Base-by-base conservation (phyloP, 306 rosid genomes). In the Glycine soja region DNA sequence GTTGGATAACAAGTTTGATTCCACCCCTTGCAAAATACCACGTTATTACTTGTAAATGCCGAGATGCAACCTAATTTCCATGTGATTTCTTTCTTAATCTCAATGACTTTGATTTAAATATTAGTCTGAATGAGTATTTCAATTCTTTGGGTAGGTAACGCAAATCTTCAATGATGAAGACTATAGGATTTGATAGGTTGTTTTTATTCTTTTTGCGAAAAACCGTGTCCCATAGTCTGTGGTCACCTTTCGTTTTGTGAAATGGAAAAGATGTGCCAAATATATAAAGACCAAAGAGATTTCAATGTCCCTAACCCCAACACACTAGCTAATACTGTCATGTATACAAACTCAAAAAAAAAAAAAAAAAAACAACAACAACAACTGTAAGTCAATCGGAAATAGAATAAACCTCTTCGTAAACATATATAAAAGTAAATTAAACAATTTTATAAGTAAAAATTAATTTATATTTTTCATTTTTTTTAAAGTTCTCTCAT, bases 91-190 rank as follows among this genome's bases (percentile, higher is more conserved):
- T 32, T 70, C 72, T 59, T 7, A 11, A 59, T 80, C 34, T 67
- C 19, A 80, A 54, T 7, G 19, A 80, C 79, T 73, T 52, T 48
- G 10, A 53, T 15, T 54, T 15, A 73, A 53, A 73, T 53, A 38
- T 3, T 73, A 11, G 12, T 16, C 8, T 34, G 51, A 46, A 46
- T 11, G 24, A 2, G 6, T 24, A 1, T n/a, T 4, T 50, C 6
- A 52, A 13, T 81, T 67, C 38, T 40, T 51, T 16, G 38, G 74
- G 68, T 80, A 59, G 81, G 75, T 84, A 74, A 42, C 11, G 11
- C 67, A 79, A 65, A 51, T 19, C 14, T 50, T 51, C 47, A 76
- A 5, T 6, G n/a, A 2, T 13, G 65, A 66, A 43, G 12, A 46
- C 2, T 8, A 10, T 1, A 8, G 66, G 66, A 15, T 72, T 62